Evolutionary conservation across 2,329 filamentous ascomycete genomes (phyloP).

Genomic region (Colletotrichum tofieldiae): DNA sequence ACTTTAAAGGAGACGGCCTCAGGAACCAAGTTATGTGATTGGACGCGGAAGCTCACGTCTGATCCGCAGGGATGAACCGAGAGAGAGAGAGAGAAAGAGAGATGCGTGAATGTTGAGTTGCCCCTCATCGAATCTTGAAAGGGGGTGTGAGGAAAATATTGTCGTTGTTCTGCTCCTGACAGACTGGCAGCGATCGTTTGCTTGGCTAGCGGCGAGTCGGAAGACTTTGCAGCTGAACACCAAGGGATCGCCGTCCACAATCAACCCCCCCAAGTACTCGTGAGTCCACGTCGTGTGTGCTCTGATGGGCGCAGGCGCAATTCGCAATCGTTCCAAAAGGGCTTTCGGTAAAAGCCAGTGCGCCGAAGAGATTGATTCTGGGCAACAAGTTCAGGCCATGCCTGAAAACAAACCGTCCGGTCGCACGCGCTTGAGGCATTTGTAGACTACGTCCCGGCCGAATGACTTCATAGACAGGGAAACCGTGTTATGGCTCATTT

Average conservation of each 20-base stretch:
- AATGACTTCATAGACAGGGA: neutral
- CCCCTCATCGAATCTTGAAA: slow-evolving; percentile 43
- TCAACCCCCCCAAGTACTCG: neutral
- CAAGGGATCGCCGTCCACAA: neutral
- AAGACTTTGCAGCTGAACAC: neutral
- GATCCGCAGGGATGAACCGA: slow-evolving; percentile 49
- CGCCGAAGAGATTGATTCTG: neutral
- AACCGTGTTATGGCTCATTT: neutral
- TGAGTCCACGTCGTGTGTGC: neutral
- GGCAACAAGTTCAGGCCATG: too few relatives aligned
- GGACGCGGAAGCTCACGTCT: slow-evolving; percentile 54
- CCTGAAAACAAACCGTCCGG: too few relatives aligned
- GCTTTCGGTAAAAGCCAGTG: neutral
- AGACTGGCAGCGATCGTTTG: slow-evolving; percentile 28
- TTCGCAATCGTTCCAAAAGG: neutral
- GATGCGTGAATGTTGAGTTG: slow-evolving; percentile 21
- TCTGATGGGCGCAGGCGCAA: neutral
- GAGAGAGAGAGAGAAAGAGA: slow-evolving; percentile 9
- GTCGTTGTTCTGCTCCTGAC: slow-evolving; percentile 41
- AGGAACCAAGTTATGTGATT: slow-evolving; percentile 58
- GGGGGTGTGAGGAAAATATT: slow-evolving; percentile 40
- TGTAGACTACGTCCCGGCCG: neutral
- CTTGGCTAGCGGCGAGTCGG: slow-evolving; percentile 18
- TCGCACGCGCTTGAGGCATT: too few relatives aligned
- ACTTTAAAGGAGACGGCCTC: slow-evolving; percentile 52